Base-by-base conservation (phyloP, 305 asterid genomes). In the Fraxinus paxiana region DNA sequence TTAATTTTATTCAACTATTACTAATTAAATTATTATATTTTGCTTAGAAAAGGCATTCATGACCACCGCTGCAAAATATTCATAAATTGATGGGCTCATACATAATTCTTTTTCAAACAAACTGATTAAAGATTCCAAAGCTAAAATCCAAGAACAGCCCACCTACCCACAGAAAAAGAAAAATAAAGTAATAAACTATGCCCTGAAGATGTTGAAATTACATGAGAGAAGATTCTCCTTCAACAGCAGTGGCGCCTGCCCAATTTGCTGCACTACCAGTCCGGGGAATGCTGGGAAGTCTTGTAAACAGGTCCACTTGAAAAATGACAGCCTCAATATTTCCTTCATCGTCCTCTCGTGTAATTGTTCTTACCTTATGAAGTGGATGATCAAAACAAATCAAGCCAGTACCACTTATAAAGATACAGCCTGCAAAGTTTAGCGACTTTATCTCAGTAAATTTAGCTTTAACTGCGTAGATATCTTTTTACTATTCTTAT, bases 301-400 rank as follows among this genome's bases (percentile, higher is more conserved):
- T 90, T 38, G 89, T 86, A 82, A 74, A 86, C 54, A 89, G 86
- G 67, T 93, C 96, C 84, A 90, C 94, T 73, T 89, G 90, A 80
- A 92, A 91, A 30, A 89, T 81, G 5, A 90, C 82, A 34, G 86
- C 87, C 26, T 73, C 81, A 12, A 78, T 31, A 18, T 80, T 83
- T 65, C 91, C 95, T n/a, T 81, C 85, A 5, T 86, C 91, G 48
- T 89, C 92, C 77, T 88, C 87, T n/a, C 88, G 83, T 37, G 81
- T 41, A 5, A 85, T 80, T 71, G 90, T 88, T 79, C 79, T 90
- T 4, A 92, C 92, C 85, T 87, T 88, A 81, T 90, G 85, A 20
- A 90, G 74, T 5, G 97, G 97, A 82, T 90, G 94, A 84, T 89
- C 95, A 74, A 76, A 92, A 75, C 90, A 88, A 2, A 83, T 83